Base-by-base conservation (phyloP, 1,139 yeast species). In the Geotrichum siamense region DNA sequence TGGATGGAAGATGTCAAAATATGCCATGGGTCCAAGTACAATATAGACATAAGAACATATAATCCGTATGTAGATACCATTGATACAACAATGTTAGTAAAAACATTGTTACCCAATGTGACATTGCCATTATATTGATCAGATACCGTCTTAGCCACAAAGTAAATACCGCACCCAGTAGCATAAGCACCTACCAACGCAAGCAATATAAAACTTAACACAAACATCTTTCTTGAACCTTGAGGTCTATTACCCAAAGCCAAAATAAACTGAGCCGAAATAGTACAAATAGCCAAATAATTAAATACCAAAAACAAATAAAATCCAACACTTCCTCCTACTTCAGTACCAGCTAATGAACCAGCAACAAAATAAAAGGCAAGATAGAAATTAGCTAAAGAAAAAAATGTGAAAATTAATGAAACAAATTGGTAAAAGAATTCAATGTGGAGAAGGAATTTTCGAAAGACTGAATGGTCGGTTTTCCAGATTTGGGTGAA, bases 201-300 rank as follows among this genome's bases (percentile, higher is more conserved):
- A 48, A 91, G 67, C 33, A 86, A 62, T 1, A 79, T 70, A 64
- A 89, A 83, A 38, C 91, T 74, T 0, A 74, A 65, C 55, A 84
- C 73, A 64, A 87, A 91, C 45, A 89, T 64, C 38, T 72, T 76
- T 48, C 76, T 77, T 0, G 96, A 96, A 34, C 87, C 89, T 56
- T 89, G 96, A 1, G 98, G 98, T 57, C 96, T 74, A 58, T 91
- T 91, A 53, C 97, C 98, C 72, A 89, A 82, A 1, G 96, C 86
- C 33, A 87, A 84, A 53, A 91, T 80, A 57, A 91, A 85, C 63
- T 87, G 78, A 5, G 94, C 78, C 2, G 93, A 79, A 54, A 91
- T 69, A 25, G 82, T 82, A 62, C 94, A 80, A 47, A 87, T 75
- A 55, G 89, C 79, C 51, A 82, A 64, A 61, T 87, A 89, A 63